Conservation (phyloP, 805 yeast species). For the Cyberlindnera maritima region DNA sequence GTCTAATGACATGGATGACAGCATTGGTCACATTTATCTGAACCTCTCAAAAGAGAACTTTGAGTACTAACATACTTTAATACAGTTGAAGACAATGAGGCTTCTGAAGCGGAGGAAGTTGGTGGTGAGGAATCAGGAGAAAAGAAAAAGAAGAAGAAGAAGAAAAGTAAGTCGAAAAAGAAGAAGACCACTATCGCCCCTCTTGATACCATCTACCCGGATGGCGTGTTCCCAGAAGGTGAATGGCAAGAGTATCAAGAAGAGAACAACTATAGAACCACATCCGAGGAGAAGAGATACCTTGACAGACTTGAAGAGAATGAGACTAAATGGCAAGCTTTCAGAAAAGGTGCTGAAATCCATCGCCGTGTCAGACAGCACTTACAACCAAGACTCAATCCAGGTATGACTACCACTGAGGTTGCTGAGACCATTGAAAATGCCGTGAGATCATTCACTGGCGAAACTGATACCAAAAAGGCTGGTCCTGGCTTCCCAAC, state of each 20-base stretch:
- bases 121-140: conserved; percentile 32
- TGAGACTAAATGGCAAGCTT: conserved; percentile 67
- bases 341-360: conserved; percentile 94
- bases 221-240: conserved; percentile 79
- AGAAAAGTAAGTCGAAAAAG: conserved; percentile 60
- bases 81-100: conserved; percentile 20
- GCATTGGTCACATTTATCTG: not conserved
- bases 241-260: conserved; percentile 75
- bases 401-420: conserved; percentile 90
- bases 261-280: conserved; percentile 67
- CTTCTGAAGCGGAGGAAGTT: conserved; percentile 22
- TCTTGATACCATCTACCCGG: conserved; percentile 66
- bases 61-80: not conserved
- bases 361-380: conserved; percentile 88
- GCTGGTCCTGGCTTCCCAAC: conserved; percentile 98
- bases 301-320: conserved; percentile 58
- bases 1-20: not conserved
- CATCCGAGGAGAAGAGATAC: conserved; percentile 83
- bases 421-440: conserved; percentile 89
- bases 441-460: conserved; percentile 71
- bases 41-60: not conserved
- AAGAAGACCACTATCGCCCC: conserved; percentile 54
- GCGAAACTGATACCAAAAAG: conserved; percentile 52
- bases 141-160: conserved; percentile 40
- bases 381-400: conserved; percentile 70